These are phyloP conservation scores for Litchi chinensis DNA, from an alignment of 345 rosid genomes.

Conservation along the genomic window DNA sequence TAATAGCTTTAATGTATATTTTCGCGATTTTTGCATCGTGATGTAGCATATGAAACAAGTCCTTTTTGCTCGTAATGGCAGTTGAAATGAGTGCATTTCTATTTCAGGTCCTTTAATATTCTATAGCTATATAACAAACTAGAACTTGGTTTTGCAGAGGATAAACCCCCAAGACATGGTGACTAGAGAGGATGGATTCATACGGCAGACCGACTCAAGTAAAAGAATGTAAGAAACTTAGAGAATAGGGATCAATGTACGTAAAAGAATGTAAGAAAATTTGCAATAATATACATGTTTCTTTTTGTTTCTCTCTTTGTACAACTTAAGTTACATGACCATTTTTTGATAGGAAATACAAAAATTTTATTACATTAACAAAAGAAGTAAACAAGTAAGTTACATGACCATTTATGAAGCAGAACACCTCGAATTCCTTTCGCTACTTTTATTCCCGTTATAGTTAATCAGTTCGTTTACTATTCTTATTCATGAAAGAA, in stretches of 20 bases:
- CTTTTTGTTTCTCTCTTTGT: background rate
- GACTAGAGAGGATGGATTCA: background rate
- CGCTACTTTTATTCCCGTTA: background rate
- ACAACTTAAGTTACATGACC: background rate
- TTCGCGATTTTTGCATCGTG: background rate
- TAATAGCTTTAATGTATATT: background rate
- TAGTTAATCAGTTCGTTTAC: too few species aligned
- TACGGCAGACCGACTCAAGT: background rate
- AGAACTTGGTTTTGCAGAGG: conserved; percentile 22
- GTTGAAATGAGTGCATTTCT: background rate
- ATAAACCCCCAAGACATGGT: conserved; percentile 8
- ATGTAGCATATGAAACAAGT: background rate
- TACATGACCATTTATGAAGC: background rate
- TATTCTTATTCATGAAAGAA: too few species aligned
- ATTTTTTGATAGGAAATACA: too few species aligned
- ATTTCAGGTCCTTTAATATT: background rate
- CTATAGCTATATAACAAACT: background rate
- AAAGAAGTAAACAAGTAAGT: background rate
- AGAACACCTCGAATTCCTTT: background rate
- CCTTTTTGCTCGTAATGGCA: background rate
- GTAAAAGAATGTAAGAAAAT: background rate
- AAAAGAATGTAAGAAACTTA: background rate
- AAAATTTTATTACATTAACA: too few species aligned
- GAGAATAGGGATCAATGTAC: background rate
- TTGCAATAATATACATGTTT: background rate